Percentiles rank a stretch among this genome's conserved stretches.
These are phyloP conservation scores for Penicillium sp. DNA, from an alignment of 2,329 filamentous ascomycete species.

Conservation along the genomic window DNA sequence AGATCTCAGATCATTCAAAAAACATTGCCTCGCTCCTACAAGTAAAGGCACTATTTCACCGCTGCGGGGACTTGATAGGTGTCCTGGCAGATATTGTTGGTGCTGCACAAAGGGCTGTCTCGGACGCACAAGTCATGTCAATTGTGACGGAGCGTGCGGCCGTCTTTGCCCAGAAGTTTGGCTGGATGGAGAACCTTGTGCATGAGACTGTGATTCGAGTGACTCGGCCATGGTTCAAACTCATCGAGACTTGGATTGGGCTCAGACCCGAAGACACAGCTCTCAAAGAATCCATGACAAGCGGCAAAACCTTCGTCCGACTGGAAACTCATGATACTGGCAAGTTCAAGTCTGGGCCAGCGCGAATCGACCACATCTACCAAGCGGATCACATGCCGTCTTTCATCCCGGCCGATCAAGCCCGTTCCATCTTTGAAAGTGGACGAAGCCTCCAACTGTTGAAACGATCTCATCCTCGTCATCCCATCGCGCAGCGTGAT, in stretches of 20 bases:
- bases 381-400: slow-evolving; percentile 59
- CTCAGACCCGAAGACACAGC: slow-evolving; percentile 58
- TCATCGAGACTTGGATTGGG: slow-evolving; percentile 73
- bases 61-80: slow-evolving; percentile 37
- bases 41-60: slow-evolving; percentile 39
- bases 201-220: slow-evolving; percentile 64
- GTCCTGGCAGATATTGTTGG: slow-evolving; percentile 37
- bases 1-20: slow-evolving; percentile 27
- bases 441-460: slow-evolving; percentile 74
- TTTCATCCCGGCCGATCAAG: slow-evolving; percentile 69
- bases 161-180: slow-evolving; percentile 61
- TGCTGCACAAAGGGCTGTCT: slow-evolving; percentile 48
- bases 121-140: slow-evolving; percentile 62
- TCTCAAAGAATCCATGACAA: slow-evolving; percentile 48
- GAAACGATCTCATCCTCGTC: slow-evolving; percentile 65
- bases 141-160: slow-evolving; percentile 61
- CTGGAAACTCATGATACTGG: slow-evolving; percentile 59
- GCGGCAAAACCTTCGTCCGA: slow-evolving; percentile 59
- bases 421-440: slow-evolving; percentile 71
- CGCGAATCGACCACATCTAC: slow-evolving; percentile 61
- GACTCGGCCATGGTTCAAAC: slow-evolving; percentile 64
- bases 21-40: slow-evolving; percentile 35
- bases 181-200: slow-evolving; percentile 61
- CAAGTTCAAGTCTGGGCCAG: slow-evolving; percentile 55
- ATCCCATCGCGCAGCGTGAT: slow-evolving; percentile 61